Base-by-base conservation (phyloP, 768 basidiomycete genomes). In the Xerocomellus amylosporus region DNA sequence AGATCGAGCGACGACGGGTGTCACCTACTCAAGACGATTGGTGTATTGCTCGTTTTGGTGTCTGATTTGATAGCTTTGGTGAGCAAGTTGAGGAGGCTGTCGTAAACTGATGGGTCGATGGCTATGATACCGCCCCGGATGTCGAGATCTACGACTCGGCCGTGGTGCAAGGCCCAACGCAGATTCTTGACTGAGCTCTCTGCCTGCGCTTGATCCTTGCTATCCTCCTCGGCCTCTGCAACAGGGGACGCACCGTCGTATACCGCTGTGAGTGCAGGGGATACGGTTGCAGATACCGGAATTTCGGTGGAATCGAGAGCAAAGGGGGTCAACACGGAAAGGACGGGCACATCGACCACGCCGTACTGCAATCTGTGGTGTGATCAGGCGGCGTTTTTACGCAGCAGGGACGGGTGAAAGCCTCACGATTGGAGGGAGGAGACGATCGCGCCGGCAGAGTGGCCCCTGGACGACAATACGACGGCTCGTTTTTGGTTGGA, bases 41-140 rank as follows among this genome's bases (percentile, higher is more conserved):
- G 78, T 5, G 80, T 76, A 2, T 78, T 67, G 61, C 76, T 71
- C 46, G 74, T 39, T 52, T 24, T 30, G 49, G 56, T 5, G 19
- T 46, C 56, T n/a, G 55, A 47, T 48, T 45, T 56, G 22, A 78
- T 80, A 22, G 85, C 82, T 65, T 85, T 90, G 40, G 78, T 75
- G 55, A 93, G 75, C 47, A 90, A 64, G 51, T 91, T 90, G 64
- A 89, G 85, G 30, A 93, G 79, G 1, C 72, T 76, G 49, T 92
- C 89, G 71, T 79, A 81, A 26, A 80, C 74, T 4, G 79, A 74
- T 13, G 79, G 64, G 48, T 83, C 81, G 24, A 57, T 46, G 7
- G 64, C 67, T 5, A 79, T 75, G 46, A 88, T 73, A 44, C 77
- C 75, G 28, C 76, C 75, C 55, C 80, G 76, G 46, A 92, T 76